These are phyloP conservation scores for Intubia oerlemansii DNA, from an alignment of 2,329 filamentous ascomycete species.

Conservation along the genomic window DNA sequence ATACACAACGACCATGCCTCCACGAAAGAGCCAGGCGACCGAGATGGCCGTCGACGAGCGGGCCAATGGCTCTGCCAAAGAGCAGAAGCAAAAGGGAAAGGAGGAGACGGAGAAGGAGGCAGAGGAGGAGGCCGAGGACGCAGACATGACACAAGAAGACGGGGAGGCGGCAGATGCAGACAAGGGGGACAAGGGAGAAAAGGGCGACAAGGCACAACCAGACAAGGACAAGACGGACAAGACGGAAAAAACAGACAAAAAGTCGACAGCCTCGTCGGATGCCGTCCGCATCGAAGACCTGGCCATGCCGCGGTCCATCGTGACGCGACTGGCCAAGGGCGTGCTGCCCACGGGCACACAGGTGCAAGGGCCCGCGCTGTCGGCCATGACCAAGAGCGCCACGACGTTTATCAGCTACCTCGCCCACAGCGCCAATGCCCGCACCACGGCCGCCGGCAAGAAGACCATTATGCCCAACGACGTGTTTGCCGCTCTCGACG, in stretches of 20 bases:
- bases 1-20: no score
- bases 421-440: conserved; percentile 54
- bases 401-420: conserved; percentile 72
- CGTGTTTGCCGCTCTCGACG: conserved; percentile 57
- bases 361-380: conserved; percentile 62
- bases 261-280: conserved; percentile 13
- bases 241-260: conserved; percentile 8
- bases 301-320: conserved; percentile 59
- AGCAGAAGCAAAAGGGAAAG: no score
- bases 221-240: conserved; percentile 4
- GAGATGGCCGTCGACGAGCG: no score
- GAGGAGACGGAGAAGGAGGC: no score
- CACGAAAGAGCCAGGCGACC: no score
- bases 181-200: conserved; percentile 7
- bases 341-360: conserved; percentile 63
- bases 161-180: background rate
- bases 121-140: no score
- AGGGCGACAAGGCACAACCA: conserved; percentile 16
- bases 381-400: conserved; percentile 61
- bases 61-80: no score
- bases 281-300: conserved; percentile 43
- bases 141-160: no score
- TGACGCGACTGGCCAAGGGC: conserved; percentile 59
- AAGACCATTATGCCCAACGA: conserved; percentile 62
- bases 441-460: conserved; percentile 42